Evolutionary conservation across 352 stramenopile species (phyloP).

Genomic region (Globisporangium iwayamae): DNA sequence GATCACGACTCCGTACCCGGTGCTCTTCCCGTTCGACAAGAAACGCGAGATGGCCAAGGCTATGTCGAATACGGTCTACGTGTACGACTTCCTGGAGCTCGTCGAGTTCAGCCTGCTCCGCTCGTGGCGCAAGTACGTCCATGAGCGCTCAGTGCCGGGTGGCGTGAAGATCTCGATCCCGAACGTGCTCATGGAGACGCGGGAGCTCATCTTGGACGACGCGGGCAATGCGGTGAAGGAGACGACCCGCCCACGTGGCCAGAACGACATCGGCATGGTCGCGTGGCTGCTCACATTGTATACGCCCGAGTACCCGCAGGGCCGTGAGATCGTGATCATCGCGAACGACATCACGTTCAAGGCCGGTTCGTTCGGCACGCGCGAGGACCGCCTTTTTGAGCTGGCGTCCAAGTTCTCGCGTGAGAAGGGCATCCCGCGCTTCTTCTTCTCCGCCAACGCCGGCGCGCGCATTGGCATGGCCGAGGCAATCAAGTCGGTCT

Average conservation of each 20-base stretch:
- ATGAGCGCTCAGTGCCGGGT: slow-evolving; percentile 65
- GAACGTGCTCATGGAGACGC: slow-evolving; percentile 93
- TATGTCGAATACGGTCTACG: slow-evolving; percentile 98
- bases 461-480: slow-evolving; percentile 98
- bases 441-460: slow-evolving; percentile 99
- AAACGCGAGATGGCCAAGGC: slow-evolving; percentile 89
- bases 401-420: slow-evolving; percentile 95
- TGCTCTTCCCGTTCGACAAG: slow-evolving; percentile 95
- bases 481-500: slow-evolving; percentile 97
- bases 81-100: slow-evolving; percentile 99
- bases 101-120: slow-evolving; percentile 96
- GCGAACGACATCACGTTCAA: slow-evolving; percentile 99
- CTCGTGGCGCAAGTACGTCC: slow-evolving; percentile 91
- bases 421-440: slow-evolving; percentile 90
- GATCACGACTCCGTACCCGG: slow-evolving; percentile 95
- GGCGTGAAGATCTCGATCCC: slow-evolving; percentile 66
- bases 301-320: slow-evolving; percentile 97
- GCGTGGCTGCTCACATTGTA: slow-evolving; percentile 98
- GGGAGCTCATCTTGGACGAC: slow-evolving; percentile 92
- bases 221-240: slow-evolving; percentile 56
- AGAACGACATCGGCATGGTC: slow-evolving; percentile 99
- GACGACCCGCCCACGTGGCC: slow-evolving; percentile 83
- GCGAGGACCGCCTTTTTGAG: slow-evolving; percentile 99
- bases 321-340: slow-evolving; percentile 98
- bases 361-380: slow-evolving; percentile 98